Conservation (phyloP, 176 grass and related monocot genomes). For the Guadua angustifolia region DNA sequence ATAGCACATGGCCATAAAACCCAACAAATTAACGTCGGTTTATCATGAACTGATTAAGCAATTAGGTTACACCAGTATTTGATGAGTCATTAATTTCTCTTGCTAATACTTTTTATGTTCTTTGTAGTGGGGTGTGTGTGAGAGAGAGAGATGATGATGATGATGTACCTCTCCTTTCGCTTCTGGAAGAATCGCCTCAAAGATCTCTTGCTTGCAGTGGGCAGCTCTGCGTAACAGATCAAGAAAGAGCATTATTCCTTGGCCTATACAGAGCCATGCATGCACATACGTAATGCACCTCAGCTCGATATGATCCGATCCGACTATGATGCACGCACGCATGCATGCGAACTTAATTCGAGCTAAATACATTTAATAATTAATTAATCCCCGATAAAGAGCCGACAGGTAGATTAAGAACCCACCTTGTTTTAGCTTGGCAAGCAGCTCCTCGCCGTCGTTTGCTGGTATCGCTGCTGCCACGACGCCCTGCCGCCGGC, state of each 20-base stretch:
- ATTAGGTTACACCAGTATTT: too few species aligned
- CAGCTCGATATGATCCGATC: too few species aligned
- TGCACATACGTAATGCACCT: too few species aligned
- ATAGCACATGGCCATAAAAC: too few species aligned
- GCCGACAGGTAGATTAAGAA: not conserved
- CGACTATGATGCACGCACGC: not conserved
- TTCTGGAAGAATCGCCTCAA: slow-evolving; percentile 50
- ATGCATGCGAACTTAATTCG: not conserved
- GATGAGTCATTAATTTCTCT: not conserved
- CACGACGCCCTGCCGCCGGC: not conserved
- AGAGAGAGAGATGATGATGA: not conserved
- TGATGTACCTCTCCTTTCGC: slow-evolving; percentile 48
- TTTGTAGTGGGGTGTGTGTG: not conserved
- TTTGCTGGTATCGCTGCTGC: not conserved
- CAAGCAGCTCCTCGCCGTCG: slow-evolving; percentile 29
- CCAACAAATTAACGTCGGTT: too few species aligned
- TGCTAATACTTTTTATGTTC: too few species aligned
- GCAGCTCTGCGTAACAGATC: slow-evolving; percentile 38
- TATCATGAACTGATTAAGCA: too few species aligned
- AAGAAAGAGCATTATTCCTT: not conserved
- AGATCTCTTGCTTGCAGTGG: slow-evolving; percentile 46
- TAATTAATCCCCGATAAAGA: not conserved
- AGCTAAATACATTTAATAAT: not conserved
- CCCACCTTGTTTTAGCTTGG: slow-evolving; percentile 37
- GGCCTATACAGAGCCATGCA: too few species aligned